Base-by-base conservation (phyloP, 2,329 filamentous ascomycete genomes). In the Talaromyces sp. region DNA sequence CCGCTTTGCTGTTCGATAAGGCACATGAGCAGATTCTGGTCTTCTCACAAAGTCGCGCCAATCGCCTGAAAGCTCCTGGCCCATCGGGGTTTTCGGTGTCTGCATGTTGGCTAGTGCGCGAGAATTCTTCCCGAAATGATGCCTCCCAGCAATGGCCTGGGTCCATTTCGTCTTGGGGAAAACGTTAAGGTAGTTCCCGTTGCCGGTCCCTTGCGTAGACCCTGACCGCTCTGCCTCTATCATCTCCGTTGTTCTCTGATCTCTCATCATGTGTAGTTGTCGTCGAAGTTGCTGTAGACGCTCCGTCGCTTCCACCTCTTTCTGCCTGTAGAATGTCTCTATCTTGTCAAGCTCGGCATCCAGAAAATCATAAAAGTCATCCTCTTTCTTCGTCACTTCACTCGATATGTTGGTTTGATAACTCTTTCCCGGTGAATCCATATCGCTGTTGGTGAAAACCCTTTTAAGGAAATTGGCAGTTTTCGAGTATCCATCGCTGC, bases 231-330 rank as follows among this genome's bases (percentile, higher is more conserved):
- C 68, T 81, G 76, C 74, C 35, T 84, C 78, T 65, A 92, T 82
- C 10, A 87, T 74, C 73, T 97, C 92, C 61, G 89, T 85, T 33
- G 92, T 84, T 25, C 94, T 88, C 15, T 90, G 86, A 74, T 96
- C 92, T 52, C 93, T 86, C 92, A 98, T 97, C 71, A 96, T 90
- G 73, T 96, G 93, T 37, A 99, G 83, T 75, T 99, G 95, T 61
- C 93, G 87, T 49, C 91, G 87, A 56, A 99, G 82, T 3, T 90
- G 76, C 0, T 82, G 80, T 27, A 97, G 80, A 2, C 93, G 87
- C 63, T 89, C 81, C 0, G 87, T 90, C 0, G 94, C 92, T 74
- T 97, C 92, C 33, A 91, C 85, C 74, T 99, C 95, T 74, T 97
- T 97, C 69, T 87, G 81, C 70, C 87, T 88, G 81, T 98, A 98